Evolutionary conservation across 768 basidiomycete species (phyloP).

Genomic region (Trametes elegans): DNA sequence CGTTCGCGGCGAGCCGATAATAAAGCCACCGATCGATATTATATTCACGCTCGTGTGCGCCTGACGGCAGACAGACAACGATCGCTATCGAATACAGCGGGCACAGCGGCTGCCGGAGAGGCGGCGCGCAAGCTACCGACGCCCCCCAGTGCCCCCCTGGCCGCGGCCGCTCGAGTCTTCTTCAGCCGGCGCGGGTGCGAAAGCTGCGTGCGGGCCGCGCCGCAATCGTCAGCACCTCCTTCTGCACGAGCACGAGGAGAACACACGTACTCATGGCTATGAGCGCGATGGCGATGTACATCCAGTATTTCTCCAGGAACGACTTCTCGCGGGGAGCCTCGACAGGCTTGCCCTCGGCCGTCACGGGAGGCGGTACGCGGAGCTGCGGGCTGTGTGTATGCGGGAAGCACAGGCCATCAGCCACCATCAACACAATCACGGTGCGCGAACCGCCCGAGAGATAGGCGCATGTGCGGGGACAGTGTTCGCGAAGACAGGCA

Average conservation of each 20-base stretch:
- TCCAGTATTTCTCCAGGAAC: conserved; percentile 90
- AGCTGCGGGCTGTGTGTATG: conserved; percentile 56
- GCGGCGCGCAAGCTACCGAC: conserved; percentile 4
- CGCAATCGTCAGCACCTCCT: not conserved
- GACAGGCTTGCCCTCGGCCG: conserved; percentile 62
- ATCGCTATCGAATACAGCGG: not conserved
- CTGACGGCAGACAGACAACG: not conserved
- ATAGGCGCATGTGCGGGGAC: not conserved
- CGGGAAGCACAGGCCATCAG: conserved; percentile 6
- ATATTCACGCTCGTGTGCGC: not conserved
- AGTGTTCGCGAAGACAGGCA: not conserved
- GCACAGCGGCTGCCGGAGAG: not conserved
- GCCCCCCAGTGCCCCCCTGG: conserved; percentile 11
- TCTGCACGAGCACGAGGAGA: not conserved
- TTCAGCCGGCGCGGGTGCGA: conserved; percentile 16
- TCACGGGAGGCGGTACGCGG: conserved; percentile 63
- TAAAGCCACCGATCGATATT: conserved; percentile 7
- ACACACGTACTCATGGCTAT: conserved; percentile 50
- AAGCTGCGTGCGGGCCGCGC: not conserved
- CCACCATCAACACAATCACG: conserved; percentile 6
- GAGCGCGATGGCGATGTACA: conserved; percentile 65
- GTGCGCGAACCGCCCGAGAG: not conserved
- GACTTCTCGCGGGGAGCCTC: conserved; percentile 64
- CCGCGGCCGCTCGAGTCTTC: conserved; percentile 17
- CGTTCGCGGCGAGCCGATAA: conserved; percentile 2